phyloP scores from a whole-genome alignment of 371 early-diverging fungal species.

The Mortierella sp. region DNA sequence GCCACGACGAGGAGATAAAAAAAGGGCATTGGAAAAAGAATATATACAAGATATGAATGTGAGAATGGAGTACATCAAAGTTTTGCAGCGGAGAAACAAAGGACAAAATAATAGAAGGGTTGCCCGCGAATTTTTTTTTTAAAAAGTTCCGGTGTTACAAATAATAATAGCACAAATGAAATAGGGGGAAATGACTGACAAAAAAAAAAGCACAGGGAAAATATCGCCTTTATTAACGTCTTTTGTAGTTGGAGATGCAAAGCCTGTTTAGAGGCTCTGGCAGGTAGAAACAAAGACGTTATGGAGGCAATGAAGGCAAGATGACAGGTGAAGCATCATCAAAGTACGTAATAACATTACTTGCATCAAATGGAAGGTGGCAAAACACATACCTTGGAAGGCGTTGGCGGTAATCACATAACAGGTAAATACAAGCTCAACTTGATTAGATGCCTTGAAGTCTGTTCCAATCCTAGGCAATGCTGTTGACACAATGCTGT shows the following conservation, averaged over 20 bases:
- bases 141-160: slow-evolving; percentile 6
- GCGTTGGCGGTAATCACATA: slow-evolving; percentile 64
- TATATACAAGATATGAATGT: neutral
- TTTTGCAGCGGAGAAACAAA: neutral
- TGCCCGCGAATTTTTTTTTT: slow-evolving; percentile 1
- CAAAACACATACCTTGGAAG: slow-evolving; percentile 52
- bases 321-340: neutral
- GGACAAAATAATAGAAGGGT: neutral
- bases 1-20: neutral
- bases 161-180: neutral
- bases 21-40: neutral
- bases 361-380: too few species aligned
- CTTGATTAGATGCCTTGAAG: slow-evolving; percentile 62
- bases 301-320: neutral
- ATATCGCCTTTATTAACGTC: neutral
- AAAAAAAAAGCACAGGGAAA: neutral
- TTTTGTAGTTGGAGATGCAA: slow-evolving; percentile 7
- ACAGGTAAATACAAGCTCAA: slow-evolving; percentile 62
- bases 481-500: slow-evolving; percentile 61
- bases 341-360: neutral
- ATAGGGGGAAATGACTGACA: neutral
- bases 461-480: slow-evolving; percentile 59
- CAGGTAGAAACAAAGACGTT: neutral
- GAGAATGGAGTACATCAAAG: neutral
- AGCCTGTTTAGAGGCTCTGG: neutral